A percentile compares a stretch with the other conserved stretches of the same genome.
Evolutionary conservation across 2,329 filamentous ascomycete genomes (phyloP).

Genomic region (Aureobasidium subglaciale): DNA sequence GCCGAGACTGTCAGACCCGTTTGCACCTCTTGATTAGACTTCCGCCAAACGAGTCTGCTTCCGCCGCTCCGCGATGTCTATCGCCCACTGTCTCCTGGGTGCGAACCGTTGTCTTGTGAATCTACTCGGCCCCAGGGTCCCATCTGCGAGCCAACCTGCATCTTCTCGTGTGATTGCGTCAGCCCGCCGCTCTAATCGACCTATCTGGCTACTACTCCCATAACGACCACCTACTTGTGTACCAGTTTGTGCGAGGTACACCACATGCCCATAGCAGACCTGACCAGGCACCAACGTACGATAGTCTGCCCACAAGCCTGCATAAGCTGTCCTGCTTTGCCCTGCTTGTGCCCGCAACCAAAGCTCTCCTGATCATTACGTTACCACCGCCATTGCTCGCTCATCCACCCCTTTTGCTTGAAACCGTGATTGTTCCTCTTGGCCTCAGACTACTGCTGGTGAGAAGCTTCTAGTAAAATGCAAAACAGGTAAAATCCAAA

Average conservation of each 20-base stretch:
- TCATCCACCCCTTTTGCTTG: not conserved
- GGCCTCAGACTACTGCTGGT: not conserved
- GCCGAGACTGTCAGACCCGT: constrained; percentile 12
- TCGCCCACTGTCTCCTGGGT: constrained; percentile 1
- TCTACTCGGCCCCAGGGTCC: constrained; percentile 1
- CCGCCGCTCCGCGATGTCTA: constrained; percentile 2
- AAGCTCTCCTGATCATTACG: not conserved
- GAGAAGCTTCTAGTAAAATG: constrained; percentile 7
- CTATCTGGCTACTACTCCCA: not conserved
- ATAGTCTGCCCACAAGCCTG: constrained; percentile 4
- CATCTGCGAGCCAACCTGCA: not conserved
- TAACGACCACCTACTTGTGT: not conserved
- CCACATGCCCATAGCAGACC: constrained; percentile 8
- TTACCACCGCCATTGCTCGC: not conserved
- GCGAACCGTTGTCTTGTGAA: constrained; percentile 1
- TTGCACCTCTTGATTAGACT: constrained; percentile 11
- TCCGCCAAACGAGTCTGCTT: constrained; percentile 11
- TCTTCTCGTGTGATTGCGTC: constrained; percentile 5
- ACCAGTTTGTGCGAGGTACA: not conserved
- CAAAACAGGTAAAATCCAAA: constrained; percentile 8
- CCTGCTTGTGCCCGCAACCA: not conserved
- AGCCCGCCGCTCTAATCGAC: not conserved
- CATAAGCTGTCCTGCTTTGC: not conserved
- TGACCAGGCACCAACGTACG: constrained; percentile 1
- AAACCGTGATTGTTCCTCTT: not conserved